Percentiles rank a stretch among this genome's conserved stretches.
phyloP scores from a whole-genome alignment of 768 basidiomycete genomes.

The Panaeolus papilionaceus region DNA sequence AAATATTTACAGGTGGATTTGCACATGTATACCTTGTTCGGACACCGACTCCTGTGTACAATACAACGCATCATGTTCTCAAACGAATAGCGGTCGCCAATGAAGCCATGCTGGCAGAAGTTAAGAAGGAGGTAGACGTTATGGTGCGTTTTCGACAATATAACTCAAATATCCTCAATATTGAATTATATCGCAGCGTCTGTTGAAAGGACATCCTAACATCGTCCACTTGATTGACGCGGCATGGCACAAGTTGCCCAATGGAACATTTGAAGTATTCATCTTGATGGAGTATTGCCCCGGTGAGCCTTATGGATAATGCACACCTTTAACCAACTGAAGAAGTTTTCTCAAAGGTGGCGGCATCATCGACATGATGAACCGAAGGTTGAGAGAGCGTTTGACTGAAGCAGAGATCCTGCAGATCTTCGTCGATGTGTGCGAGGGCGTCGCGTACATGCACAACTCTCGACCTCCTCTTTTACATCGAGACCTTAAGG shows the following conservation, averaged over 20 bases:
- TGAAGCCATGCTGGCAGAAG: conserved; percentile 89
- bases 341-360: conserved; percentile 63
- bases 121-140: conserved; percentile 97
- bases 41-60: conserved; percentile 85
- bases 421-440: conserved; percentile 97
- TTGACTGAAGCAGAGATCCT: conserved; percentile 96
- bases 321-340: not conserved
- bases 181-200: conserved; percentile 55
- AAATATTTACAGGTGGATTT: conserved; percentile 78
- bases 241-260: conserved; percentile 84
- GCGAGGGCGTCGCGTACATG: conserved; percentile 97
- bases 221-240: conserved; percentile 97
- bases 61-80: conserved; percentile 94
- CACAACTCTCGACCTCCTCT: conserved; percentile 90
- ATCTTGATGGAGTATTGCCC: conserved; percentile 99
- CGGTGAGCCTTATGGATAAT: conserved; percentile 53
- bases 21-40: conserved; percentile 97
- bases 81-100: conserved; percentile 95
- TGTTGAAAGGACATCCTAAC: conserved; percentile 92
- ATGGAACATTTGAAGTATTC: conserved; percentile 92
- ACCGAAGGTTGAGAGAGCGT: conserved; percentile 91
- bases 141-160: conserved; percentile 69
- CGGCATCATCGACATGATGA: conserved; percentile 99
- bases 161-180: not conserved
- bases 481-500: conserved; percentile 97